Evolutionary conservation across 345 rosid genomes (phyloP).

Genomic region (Salix caprea): DNA sequence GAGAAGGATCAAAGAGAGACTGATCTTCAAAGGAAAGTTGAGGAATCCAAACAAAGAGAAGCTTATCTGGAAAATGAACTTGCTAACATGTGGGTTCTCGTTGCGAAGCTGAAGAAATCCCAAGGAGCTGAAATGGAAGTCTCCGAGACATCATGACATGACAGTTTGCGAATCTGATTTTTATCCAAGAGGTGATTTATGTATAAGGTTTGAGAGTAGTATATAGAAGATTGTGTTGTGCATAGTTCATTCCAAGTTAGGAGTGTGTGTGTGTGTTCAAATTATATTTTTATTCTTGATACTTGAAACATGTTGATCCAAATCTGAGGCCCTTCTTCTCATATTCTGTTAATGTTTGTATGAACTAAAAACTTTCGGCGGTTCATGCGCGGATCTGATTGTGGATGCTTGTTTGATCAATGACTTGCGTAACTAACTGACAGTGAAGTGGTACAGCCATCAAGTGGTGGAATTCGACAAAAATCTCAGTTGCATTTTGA

Average conservation of each 20-base stretch:
- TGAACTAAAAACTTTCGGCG: not conserved
- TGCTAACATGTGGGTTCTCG: conserved; percentile 99
- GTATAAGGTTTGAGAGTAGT: conserved; percentile 5
- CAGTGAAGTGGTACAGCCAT: not conserved
- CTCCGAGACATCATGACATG: conserved; percentile 33
- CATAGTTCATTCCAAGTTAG: conserved; percentile 9
- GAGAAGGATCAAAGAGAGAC: conserved; percentile 79
- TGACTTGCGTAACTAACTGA: not conserved
- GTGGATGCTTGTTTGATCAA: conserved; percentile 2
- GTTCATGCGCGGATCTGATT: not conserved
- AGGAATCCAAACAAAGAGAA: conserved; percentile 96
- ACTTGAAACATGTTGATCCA: not conserved
- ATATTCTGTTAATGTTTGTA: not conserved
- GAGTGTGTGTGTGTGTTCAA: conserved; percentile 15
- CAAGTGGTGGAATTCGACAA: not conserved
- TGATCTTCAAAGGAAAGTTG: conserved; percentile 68
- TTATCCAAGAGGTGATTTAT: not conserved
- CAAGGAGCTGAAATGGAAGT: conserved; percentile 46
- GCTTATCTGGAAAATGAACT: conserved; percentile 95
- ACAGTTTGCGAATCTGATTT: conserved; percentile 27
- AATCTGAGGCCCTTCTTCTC: not conserved
- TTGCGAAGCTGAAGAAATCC: conserved; percentile 77
- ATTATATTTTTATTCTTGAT: not conserved
- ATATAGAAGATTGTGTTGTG: conserved; percentile 28
- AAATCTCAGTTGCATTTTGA: no score